Evolutionary conservation across 345 rosid species (phyloP).

Genomic region (Sisymbrium altissimum): DNA sequence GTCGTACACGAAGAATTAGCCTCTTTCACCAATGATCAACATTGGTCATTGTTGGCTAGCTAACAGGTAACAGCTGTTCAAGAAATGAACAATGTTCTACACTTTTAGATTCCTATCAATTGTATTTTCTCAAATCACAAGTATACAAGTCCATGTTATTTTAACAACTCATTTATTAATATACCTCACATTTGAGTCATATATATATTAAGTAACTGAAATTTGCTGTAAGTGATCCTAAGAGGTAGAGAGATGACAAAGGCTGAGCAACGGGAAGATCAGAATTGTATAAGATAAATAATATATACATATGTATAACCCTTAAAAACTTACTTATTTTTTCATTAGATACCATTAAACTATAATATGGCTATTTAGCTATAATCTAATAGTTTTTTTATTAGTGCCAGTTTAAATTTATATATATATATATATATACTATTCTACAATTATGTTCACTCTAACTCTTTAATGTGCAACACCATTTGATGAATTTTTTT

Average conservation of each 20-base stretch:
- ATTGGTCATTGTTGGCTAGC: background rate
- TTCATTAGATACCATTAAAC: background rate
- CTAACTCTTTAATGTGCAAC: no score
- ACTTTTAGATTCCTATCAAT: background rate
- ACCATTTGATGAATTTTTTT: no score
- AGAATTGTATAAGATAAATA: background rate
- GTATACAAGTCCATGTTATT: background rate
- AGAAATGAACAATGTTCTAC: background rate
- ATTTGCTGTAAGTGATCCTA: slow-evolving; percentile 14
- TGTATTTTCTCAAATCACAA: background rate
- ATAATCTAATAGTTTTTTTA: background rate
- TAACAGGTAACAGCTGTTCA: background rate
- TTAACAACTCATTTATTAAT: background rate
- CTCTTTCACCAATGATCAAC: background rate
- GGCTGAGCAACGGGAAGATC: slow-evolving; percentile 7
- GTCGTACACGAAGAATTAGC: background rate
- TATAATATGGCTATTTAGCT: background rate
- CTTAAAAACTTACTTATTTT: no score
- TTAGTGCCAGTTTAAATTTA: background rate
- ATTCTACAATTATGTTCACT: no score
- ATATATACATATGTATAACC: no score
- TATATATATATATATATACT: background rate
- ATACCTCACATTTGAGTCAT: background rate
- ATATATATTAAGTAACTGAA: background rate
- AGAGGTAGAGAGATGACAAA: background rate